Base-by-base conservation (phyloP, 495 filamentous ascomycete genomes). In the Parathielavia hyrcaniae region DNA sequence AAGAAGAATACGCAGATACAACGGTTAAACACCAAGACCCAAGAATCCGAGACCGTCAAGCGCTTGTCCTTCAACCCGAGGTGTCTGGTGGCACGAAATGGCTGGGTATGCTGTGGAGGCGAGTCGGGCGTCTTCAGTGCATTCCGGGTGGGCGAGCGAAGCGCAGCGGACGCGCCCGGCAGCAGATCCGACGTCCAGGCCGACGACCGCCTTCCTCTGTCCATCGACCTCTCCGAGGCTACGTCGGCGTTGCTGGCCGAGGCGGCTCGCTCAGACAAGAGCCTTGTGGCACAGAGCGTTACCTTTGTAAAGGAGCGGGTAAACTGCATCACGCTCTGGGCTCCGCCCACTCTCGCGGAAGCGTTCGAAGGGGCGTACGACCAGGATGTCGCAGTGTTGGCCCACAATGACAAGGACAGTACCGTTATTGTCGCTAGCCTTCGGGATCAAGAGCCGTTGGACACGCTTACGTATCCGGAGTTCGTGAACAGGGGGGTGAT, bases 391-490 rank as follows among this genome's bases (percentile, higher is more conserved):
- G 78, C 78, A 5, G 72, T 81, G 19, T 64, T 81, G 14, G 70
- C 80, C 7, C 97, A 96, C 71, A 98, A 98, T 67, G 93, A 98
- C 71, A 98, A 98, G 67, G 93, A 98, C 68, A 84, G 83, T 66
- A 89, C 87, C 1, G 85, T 97, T 32, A 83, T 84, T 17, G 74
- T 96, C 16, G 90, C 90, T 66, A 86, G 85, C 36, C 76, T 97
- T 9, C 44, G 49, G 26, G 63, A 69, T 13, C 68, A 69, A 17
- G 62, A 72, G 30, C 77, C 83, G 14, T 71, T 91, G 40, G 81
- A 86, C 39, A 78, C 83, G 50, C 71, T 96, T 20, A 75, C 81
- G 7, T 88, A 91, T 58, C 83, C 86, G 40, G 84, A 87, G 61
- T 84, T 81, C 54, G 92, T 96, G 74, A 98, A 98, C 69, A 91